Evolutionary conservation across 2,329 filamentous ascomycete species (phyloP).

Genomic region (Apiospora hydei): DNA sequence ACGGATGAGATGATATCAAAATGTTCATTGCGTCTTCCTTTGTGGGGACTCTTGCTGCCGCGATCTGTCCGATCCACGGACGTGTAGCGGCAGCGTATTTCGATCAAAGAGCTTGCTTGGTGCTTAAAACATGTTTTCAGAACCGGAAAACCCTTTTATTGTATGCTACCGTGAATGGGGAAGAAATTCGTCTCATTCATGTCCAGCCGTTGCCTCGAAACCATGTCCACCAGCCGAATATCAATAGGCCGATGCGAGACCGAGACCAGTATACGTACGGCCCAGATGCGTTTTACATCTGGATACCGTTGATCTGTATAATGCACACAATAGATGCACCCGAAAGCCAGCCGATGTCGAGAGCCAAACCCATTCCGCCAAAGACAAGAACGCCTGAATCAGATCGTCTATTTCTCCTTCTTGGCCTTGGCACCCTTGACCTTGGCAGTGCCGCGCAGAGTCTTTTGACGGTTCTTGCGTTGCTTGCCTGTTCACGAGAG

Average conservation of each 20-base stretch:
- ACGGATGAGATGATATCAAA: not conserved
- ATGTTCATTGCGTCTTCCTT: not conserved
- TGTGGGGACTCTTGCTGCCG: not conserved
- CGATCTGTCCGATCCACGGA: not conserved
- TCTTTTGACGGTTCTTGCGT: slow-evolving; percentile 99
- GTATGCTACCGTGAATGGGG: slow-evolving; percentile 25
- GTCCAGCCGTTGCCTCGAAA: slow-evolving; percentile 35
- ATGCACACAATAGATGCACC: slow-evolving; percentile 44
- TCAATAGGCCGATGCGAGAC: slow-evolving; percentile 32
- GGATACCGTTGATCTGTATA: slow-evolving; percentile 37
- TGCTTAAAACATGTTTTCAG: slow-evolving; percentile 19
- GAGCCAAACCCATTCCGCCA: slow-evolving; percentile 42
- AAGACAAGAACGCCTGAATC: slow-evolving; percentile 43
- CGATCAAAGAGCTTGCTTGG: slow-evolving; percentile 1
- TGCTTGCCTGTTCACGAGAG: slow-evolving; percentile 84
- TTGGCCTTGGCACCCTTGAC: slow-evolving; percentile 93
- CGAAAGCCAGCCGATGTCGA: slow-evolving; percentile 38
- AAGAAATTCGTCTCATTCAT: slow-evolving; percentile 24
- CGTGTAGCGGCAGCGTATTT: not conserved
- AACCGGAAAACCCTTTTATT: slow-evolving; percentile 24
- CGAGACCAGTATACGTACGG: slow-evolving; percentile 31
- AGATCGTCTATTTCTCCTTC: slow-evolving; percentile 82
- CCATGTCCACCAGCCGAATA: slow-evolving; percentile 33
- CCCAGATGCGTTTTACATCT: slow-evolving; percentile 15
- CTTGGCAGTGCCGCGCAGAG: slow-evolving; percentile 97